These are phyloP conservation scores for Murraya paniculata DNA, from an alignment of 345 rosid species.

Conservation along the genomic window DNA sequence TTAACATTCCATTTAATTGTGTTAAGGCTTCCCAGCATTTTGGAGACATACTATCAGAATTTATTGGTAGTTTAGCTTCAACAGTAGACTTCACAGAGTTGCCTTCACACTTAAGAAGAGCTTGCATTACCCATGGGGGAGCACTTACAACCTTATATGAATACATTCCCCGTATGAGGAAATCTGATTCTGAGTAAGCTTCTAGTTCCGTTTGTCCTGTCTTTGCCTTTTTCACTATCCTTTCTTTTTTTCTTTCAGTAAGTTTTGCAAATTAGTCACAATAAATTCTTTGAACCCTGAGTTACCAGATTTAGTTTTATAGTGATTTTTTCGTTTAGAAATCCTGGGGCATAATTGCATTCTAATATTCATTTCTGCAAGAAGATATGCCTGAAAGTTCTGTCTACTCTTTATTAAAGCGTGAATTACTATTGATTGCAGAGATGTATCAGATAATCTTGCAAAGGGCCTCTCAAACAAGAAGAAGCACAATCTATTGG, in stretches of 20 bases:
- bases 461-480: constrained; percentile 33
- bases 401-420: neutral
- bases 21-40: constrained; percentile 88
- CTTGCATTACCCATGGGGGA: constrained; percentile 83
- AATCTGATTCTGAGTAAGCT: constrained; percentile 69
- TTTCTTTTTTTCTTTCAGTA: neutral
- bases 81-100: constrained; percentile 45
- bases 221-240: neutral
- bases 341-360: neutral
- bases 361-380: neutral
- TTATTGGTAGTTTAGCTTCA: constrained; percentile 72
- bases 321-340: neutral
- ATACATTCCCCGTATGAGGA: constrained; percentile 85
- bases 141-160: constrained; percentile 64
- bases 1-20: constrained; percentile 20
- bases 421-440: constrained; percentile 31
- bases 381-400: neutral
- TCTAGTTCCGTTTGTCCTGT: constrained; percentile 2
- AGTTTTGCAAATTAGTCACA: neutral
- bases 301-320: neutral
- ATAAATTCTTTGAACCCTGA: neutral
- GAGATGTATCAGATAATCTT: constrained; percentile 40
- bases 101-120: constrained; percentile 74
- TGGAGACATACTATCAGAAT: constrained; percentile 77
- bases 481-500: constrained; percentile 67